Base-by-base conservation (phyloP, 345 rosid genomes). In the Hibiscus trionum region DNA sequence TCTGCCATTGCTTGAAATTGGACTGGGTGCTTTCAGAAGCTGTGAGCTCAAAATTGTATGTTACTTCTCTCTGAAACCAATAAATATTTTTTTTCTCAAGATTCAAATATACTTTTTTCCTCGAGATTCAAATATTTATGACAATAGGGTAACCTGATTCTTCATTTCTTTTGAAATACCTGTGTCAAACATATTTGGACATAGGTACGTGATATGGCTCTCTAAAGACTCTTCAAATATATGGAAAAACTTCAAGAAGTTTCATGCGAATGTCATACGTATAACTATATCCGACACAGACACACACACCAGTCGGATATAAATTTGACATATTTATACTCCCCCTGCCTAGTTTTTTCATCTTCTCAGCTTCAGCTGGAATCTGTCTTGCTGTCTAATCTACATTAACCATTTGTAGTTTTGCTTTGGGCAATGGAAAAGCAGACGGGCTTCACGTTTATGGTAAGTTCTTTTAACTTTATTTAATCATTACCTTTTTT, bases 391-490 rank as follows among this genome's bases (percentile, higher is more conserved):
- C n/a, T 5, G 31, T 47, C 5, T 0, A 65, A 65, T 64, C 17
- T 37, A 65, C 64, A 49, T 31, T 11, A 3, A 39, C 65, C 62
- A 17, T 4, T 21, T 27, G 33, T 19, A 29, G 15, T 29, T 46
- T 53, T 3, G 12, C 11, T 53, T 27, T 63, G 53, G 14, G 15
- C 24, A 37, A 21, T 35, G 47, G 29, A 19, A 8, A 63, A 33
- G 57, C 35, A 42, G 11, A 29, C 12, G 19, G n/a, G 52, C 50
- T 33, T 62, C 69, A 50, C 21, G 21, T 49, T 17, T 62, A 62
- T 50, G 50, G 75, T 62, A 62, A 62, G 75, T 62, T 70, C 15
- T 70, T 55, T 24, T 3, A 67, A 67, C 71, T 47, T 37, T 65
- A 12, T 39, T 56, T 8, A 7, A 19, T 16, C 5, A 12, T 57